Percentiles rank a stretch among this genome's conserved stretches.
These are phyloP conservation scores for Bryoerythrophyllum caledonicum DNA, from an alignment of 225 moss, liverwort and hornwort species.

Conservation along the genomic window DNA sequence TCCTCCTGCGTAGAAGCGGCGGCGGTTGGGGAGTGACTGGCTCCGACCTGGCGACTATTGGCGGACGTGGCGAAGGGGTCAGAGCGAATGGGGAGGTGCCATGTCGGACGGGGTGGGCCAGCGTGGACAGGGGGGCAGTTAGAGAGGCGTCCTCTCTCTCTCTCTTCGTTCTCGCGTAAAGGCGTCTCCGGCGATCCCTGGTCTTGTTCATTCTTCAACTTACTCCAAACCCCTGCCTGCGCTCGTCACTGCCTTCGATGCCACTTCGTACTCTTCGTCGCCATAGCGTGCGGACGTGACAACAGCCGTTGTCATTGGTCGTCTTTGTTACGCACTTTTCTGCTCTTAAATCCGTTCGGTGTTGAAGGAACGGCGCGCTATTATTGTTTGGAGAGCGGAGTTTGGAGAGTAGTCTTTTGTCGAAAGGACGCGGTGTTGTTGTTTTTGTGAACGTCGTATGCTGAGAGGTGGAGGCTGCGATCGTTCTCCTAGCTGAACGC, in stretches of 20 bases:
- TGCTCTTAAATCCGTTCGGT: background rate
- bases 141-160: background rate
- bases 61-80: conserved; percentile 9
- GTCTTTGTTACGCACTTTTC: background rate
- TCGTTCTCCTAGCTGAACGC: conserved; percentile 28
- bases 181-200: background rate
- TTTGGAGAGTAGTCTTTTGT: too few species aligned
- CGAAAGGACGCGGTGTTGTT: conserved; percentile 25
- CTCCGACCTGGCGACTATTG: background rate
- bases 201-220: background rate
- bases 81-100: background rate
- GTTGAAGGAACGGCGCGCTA: background rate
- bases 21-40: background rate
- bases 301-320: background rate
- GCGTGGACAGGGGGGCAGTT: conserved; percentile 10
- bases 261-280: background rate
- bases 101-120: background rate
- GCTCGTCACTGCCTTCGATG: conserved; percentile 2
- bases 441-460: too few species aligned
- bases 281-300: conserved; percentile 10
- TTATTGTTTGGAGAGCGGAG: background rate
- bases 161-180: background rate
- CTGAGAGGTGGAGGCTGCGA: conserved; percentile 30
- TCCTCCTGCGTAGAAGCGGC: background rate
- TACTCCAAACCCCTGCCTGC: conserved; percentile 1